Evolutionary conservation across 805 yeast genomes (phyloP).

Genomic region (Brettanomyces nanus): DNA sequence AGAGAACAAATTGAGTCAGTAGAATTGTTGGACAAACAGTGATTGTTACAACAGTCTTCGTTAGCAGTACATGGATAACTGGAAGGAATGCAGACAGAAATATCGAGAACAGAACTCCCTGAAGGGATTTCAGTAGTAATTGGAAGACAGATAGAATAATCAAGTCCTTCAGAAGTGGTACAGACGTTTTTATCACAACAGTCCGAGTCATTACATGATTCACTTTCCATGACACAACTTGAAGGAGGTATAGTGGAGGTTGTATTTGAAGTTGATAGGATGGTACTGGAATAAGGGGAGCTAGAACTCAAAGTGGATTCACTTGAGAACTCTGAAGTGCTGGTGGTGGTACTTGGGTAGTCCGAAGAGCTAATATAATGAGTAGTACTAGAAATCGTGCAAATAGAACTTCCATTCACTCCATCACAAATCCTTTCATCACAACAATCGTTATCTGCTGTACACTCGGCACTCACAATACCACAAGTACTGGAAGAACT

Average conservation of each 20-base stretch:
- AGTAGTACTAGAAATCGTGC: too few species aligned
- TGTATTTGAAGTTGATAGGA: background rate
- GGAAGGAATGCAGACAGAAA: background rate
- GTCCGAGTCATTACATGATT: background rate
- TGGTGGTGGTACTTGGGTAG: background rate
- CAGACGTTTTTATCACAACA: background rate
- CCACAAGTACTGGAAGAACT: too few species aligned
- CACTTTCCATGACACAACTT: background rate
- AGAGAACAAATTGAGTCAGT: background rate
- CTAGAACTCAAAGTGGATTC: background rate
- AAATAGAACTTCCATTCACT: too few species aligned
- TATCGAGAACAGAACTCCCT: background rate
- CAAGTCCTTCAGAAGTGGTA: background rate
- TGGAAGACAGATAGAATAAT: background rate
- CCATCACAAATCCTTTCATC: background rate
- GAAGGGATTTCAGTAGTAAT: background rate
- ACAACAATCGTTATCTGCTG: slow-evolving; percentile 2
- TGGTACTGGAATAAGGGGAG: background rate
- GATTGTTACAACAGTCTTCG: background rate
- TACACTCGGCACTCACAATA: background rate
- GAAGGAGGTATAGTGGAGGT: background rate
- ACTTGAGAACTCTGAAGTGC: slow-evolving; percentile 1
- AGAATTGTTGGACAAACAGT: background rate
- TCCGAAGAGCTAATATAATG: background rate
- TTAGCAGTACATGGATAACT: background rate